Evolutionary conservation across 495 filamentous ascomycete species (phyloP), one percentile per base, ranked within the genome.

Genomic region (Opeltia flavorubescens): DNA sequence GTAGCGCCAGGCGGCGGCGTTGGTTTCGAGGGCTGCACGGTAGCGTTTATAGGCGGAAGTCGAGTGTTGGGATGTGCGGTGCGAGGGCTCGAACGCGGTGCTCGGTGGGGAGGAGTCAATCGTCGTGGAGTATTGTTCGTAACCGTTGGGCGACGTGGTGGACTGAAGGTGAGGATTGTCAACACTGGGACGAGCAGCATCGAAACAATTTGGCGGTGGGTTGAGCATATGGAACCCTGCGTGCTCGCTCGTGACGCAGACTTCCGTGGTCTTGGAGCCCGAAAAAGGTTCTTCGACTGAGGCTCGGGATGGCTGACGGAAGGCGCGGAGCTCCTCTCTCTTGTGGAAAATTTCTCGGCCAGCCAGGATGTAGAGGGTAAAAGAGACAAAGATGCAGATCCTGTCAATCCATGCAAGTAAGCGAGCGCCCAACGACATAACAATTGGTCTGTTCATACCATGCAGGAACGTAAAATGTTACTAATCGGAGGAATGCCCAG

Each of bases 391-490:
- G 47, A 91, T 83, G 27, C 82, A 65, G 25, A 86, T 58, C 64
- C 63, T 66, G 31, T 23, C 28, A n/a, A 3, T 12, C 7, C 12
- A 24, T 48, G 23, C 48, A 13, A 27, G 31, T 28, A 5, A 5
- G 8, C n/a, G 15, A 13, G 1, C 30, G 15, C 5, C 9, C 8
- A 15, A 18, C 23, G 28, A 12, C 20, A 25, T 4, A 13, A 5
- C 18, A 33, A 8, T 7, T 7, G 41, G 13, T 5, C 9, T 18
- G 21, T 3, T 52, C 65, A 58, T 56, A 81, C 86, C 87, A 93
- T 21, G 89, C 78, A 3, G 86, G 87, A 0, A 71, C 87, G 56
- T 94, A 94, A 61, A 89, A 93, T 24, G 74, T 68, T 15, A 77
- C 77, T 38, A 93, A 78, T 23, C 86, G 77, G 47, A 86, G 71